Conservation (phyloP, 768 basidiomycete genomes). For the Mycena amicta region DNA sequence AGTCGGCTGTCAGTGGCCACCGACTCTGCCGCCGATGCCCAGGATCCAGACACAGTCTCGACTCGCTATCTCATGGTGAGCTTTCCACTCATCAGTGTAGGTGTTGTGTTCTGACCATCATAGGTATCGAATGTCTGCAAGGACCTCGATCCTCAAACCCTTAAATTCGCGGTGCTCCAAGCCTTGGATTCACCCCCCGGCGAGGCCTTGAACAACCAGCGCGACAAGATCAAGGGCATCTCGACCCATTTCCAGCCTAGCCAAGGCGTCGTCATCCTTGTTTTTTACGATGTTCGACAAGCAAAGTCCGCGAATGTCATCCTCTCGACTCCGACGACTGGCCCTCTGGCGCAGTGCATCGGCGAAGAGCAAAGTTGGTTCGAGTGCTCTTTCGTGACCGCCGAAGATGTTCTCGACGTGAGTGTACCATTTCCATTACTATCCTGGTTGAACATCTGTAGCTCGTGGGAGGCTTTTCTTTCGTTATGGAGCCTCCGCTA, state of each 20-base stretch:
- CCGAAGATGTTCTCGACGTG: constrained; percentile 50
- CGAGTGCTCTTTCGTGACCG: constrained; percentile 47
- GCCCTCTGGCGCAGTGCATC: constrained; percentile 32
- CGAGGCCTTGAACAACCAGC: too few relatives aligned
- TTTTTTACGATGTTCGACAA: constrained; percentile 63
- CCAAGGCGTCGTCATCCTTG: constrained; percentile 56
- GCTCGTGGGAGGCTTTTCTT: constrained; percentile 57
- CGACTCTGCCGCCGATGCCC: constrained; percentile 23
- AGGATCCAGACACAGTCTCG: constrained; percentile 29
- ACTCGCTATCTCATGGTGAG: constrained; percentile 41
- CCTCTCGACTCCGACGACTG: constrained; percentile 36
- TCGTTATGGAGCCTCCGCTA: constrained; percentile 55
- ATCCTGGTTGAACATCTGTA: constrained; percentile 30
- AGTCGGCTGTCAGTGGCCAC: constrained; percentile 30
- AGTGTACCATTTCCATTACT: constrained; percentile 16
- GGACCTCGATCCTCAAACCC: constrained; percentile 26
- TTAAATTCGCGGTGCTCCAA: constrained; percentile 21
- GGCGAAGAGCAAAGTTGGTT: constrained; percentile 33
- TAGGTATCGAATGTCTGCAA: constrained; percentile 43
- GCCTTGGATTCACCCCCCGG: constrained; percentile 2
- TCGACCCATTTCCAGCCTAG: constrained; percentile 53
- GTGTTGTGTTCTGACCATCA: neutral
- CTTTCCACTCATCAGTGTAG: too few relatives aligned
- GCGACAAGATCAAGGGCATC: constrained; percentile 52
- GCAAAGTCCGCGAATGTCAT: constrained; percentile 48